These are phyloP conservation scores for Mucor velutinosus DNA, from an alignment of 371 early-diverging fungal genomes.

Conservation along the genomic window DNA sequence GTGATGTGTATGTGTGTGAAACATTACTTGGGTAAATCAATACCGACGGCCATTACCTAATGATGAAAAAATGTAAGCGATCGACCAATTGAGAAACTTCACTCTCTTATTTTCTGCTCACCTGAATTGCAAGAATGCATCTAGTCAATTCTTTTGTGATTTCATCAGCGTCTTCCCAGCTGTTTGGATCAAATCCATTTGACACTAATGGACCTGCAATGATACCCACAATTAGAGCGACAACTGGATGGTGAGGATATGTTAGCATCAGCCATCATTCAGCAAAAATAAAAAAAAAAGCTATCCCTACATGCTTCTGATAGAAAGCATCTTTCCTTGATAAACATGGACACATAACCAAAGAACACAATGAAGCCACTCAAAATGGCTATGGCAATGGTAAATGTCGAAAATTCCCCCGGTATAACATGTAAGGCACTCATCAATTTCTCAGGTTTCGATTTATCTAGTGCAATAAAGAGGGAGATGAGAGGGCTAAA, in stretches of 20 bases:
- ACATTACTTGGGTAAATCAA: conserved; percentile 76
- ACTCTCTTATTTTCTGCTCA: conserved; percentile 21
- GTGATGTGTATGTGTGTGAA: neutral
- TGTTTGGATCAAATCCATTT: conserved; percentile 63
- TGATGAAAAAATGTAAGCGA: neutral
- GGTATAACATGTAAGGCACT: conserved; percentile 33
- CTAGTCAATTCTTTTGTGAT: conserved; percentile 75
- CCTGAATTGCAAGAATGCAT: conserved; percentile 81
- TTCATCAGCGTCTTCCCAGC: conserved; percentile 50
- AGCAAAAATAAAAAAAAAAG: neutral
- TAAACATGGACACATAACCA: conserved; percentile 87
- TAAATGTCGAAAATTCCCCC: conserved; percentile 54
- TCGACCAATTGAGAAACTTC: neutral
- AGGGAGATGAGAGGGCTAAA: neutral
- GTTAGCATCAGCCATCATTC: neutral
- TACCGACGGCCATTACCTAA: conserved; percentile 87
- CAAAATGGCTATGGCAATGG: conserved; percentile 58
- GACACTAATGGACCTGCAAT: conserved; percentile 76
- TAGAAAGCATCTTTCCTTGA: conserved; percentile 90
- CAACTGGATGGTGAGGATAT: conserved; percentile 43
- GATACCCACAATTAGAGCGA: conserved; percentile 89
- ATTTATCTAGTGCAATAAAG: neutral
- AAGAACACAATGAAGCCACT: conserved; percentile 88
- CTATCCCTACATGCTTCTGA: conserved; percentile 84
- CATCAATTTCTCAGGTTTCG: conserved; percentile 2